phyloP scores from a whole-genome alignment of 2,329 filamentous ascomycete genomes.

The Aspergillus spinulosporus region DNA sequence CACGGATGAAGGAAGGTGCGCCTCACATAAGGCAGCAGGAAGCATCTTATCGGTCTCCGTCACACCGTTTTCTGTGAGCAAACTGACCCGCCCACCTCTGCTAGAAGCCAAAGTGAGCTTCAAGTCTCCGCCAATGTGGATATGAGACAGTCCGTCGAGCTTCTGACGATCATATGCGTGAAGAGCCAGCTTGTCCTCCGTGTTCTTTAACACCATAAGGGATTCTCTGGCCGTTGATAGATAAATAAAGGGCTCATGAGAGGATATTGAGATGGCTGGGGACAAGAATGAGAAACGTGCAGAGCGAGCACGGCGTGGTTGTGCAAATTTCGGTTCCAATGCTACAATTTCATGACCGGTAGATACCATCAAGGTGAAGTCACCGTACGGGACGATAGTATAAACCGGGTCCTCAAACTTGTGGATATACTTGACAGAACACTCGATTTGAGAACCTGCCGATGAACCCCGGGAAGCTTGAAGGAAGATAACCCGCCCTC shows the following conservation, averaged over 20 bases:
- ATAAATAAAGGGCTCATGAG: slow-evolving; percentile 50
- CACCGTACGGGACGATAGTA: slow-evolving; percentile 56
- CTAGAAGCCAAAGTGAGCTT: slow-evolving; percentile 53
- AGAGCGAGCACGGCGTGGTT: slow-evolving; percentile 43
- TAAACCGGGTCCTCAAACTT: slow-evolving; percentile 46
- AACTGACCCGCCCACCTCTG: slow-evolving; percentile 54
- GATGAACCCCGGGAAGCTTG: slow-evolving; percentile 32
- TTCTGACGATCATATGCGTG: slow-evolving; percentile 37
- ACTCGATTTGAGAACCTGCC: slow-evolving; percentile 32
- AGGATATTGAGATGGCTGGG: slow-evolving; percentile 52
- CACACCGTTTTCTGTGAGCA: slow-evolving; percentile 31
- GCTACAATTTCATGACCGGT: slow-evolving; percentile 47
- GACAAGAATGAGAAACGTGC: slow-evolving; percentile 48
- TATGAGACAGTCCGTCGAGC: slow-evolving; percentile 36
- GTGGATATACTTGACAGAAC: slow-evolving; percentile 39
- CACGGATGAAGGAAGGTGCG: slow-evolving; percentile 37
- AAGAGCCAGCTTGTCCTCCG: slow-evolving; percentile 35
- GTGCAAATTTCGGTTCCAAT: slow-evolving; percentile 44
- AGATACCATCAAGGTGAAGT: slow-evolving; percentile 47
- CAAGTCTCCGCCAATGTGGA: slow-evolving; percentile 41
- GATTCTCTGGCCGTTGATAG: slow-evolving; percentile 58
- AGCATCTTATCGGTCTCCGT: slow-evolving; percentile 33
- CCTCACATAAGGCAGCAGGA: slow-evolving; percentile 31
- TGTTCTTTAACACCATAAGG: slow-evolving; percentile 49
- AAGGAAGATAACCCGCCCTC: slow-evolving; percentile 42